Base-by-base conservation (phyloP, 345 rosid species). In the Ceriops decandra region DNA sequence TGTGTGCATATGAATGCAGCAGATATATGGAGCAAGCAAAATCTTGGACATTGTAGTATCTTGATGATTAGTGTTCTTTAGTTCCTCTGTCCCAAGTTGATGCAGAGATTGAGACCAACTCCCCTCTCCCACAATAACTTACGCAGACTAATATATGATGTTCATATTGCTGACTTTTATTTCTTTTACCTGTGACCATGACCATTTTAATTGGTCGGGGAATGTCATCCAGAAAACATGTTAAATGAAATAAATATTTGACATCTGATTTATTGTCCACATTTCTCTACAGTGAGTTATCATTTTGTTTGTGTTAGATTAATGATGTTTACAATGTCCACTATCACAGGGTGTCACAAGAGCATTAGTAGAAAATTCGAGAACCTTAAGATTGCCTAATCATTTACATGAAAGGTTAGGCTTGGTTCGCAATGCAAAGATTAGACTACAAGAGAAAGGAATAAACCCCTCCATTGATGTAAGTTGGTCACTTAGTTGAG, bases 371-470 rank as follows among this genome's bases (percentile, higher is more conserved):
- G 96, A 91, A 69, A 89, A 85, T 67, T 88, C 96, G 56, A 90
- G 87, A 85, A 89, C 88, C 22, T 85, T 91, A 69, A 85, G 96
- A 82, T 77, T 95, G 76, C 99, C 99, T 5, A 85, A 86, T 68
- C 84, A 95, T 83, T 67, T 95, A 61, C 97, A 88, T 54, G 99
- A 85, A 76, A 85, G 99, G 76, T 81, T 95, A 7, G 89, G 96
- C 66, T 68, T 89, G 52, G 88, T 95, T 77, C 85, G 93, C 70
- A 89, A 88, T 77, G 96, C 99, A n/a, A 95, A 84, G 85, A 77
- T 82, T 68, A 88, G 82, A 79, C 86, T 93, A 68, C 86, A 83
- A 83, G 95, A 84, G 76, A 89, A 88, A 79, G 98, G 98, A 73
- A 79, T 93, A 46, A 80, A 82, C 51, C 97, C 98, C 47, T 82